A percentile compares a stretch with the other conserved stretches of the same genome.
These are phyloP conservation scores for Acacia concinna DNA, from an alignment of 331 rosid genomes.

Conservation along the genomic window DNA sequence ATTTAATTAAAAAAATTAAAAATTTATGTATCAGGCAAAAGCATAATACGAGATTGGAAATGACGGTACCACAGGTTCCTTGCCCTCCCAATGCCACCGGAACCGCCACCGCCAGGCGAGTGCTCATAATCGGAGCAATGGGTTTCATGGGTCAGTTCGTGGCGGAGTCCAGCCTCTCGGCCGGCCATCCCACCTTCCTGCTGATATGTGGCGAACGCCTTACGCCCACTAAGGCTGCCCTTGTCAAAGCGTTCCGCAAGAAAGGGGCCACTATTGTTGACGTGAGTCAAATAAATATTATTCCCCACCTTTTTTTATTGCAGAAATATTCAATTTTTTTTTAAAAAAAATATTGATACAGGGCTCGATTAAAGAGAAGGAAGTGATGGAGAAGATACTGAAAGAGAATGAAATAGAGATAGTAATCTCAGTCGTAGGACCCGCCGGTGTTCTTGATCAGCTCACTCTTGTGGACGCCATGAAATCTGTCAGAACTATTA, in stretches of 20 bases:
- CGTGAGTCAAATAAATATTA: slow-evolving; percentile 24
- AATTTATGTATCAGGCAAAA: not conserved
- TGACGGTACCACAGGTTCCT: slow-evolving; percentile 44
- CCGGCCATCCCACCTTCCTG: slow-evolving; percentile 48
- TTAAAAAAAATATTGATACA: not conserved
- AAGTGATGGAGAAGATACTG: slow-evolving; percentile 51
- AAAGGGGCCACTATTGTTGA: slow-evolving; percentile 60
- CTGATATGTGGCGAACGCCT: slow-evolving; percentile 44
- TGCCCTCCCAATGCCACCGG: not conserved
- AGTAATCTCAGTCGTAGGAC: slow-evolving; percentile 66
- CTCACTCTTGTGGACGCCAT: slow-evolving; percentile 61
- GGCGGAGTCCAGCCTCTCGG: slow-evolving; percentile 57
- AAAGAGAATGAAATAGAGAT: slow-evolving; percentile 63
- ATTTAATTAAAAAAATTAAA: not conserved
- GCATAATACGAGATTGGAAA: not conserved
- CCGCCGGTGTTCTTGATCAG: slow-evolving; percentile 50
- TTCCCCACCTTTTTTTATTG: not conserved
- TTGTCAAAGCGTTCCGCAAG: slow-evolving; percentile 46
- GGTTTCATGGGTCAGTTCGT: slow-evolving; percentile 79
- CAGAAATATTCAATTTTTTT: no score
- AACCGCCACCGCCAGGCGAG: slow-evolving; percentile 24
- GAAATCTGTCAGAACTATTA: slow-evolving; percentile 50
- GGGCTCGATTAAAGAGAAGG: slow-evolving; percentile 60
- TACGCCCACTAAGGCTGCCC: slow-evolving; percentile 38
- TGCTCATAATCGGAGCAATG: slow-evolving; percentile 58